Evolutionary conservation across 805 yeast species (phyloP), one percentile per base, ranked within the genome.

Genomic region (Schizosaccharomyces osmophilus): DNA sequence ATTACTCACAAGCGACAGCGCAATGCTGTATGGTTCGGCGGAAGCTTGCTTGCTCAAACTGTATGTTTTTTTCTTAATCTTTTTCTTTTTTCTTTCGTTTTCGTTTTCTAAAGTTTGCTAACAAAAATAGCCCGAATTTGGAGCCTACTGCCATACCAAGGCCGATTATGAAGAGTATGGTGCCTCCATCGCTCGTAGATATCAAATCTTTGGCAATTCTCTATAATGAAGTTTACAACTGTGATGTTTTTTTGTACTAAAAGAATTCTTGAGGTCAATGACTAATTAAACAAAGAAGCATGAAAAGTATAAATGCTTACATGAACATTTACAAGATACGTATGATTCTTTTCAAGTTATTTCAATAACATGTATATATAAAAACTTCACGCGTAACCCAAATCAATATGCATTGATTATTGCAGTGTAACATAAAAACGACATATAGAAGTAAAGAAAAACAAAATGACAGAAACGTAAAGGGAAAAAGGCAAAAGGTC

Each of bases 21-120:
- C 72, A 87, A 93, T 69, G 99, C 99, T 2, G 99, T 93, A 63
- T 93, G 99, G 99, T 93, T 90, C 71, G 99, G 99, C 67, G 99
- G 99, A 66, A 85, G 95, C 24, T 76, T 93, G 67, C 78, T 93
- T 70, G 97, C 99, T 1, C 97, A 90, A 75, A 93, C 99, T 19
- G 57, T 51, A 51, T 32, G 43, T 61, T 4, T 6, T 61, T 36
- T n/a, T 22, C 9, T 41, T 24, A n/a, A n/a, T 31, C 6, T 31
- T 8, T 31, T 61, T 4, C 8, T 61, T 26, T n/a, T 32, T 6
- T 54, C 17, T 17, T 22, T 26, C 15, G 2, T 55, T 8, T 41
- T 45, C 11, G n/a, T 62, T 3, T 15, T 48, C 5, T 29, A 17
- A 36, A 9, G 24, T 19, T 24, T 48, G 42, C 64, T 63, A 61